Conservation (phyloP, 108 stramenopile species). For the Discostella pseudostelligera region DNA sequence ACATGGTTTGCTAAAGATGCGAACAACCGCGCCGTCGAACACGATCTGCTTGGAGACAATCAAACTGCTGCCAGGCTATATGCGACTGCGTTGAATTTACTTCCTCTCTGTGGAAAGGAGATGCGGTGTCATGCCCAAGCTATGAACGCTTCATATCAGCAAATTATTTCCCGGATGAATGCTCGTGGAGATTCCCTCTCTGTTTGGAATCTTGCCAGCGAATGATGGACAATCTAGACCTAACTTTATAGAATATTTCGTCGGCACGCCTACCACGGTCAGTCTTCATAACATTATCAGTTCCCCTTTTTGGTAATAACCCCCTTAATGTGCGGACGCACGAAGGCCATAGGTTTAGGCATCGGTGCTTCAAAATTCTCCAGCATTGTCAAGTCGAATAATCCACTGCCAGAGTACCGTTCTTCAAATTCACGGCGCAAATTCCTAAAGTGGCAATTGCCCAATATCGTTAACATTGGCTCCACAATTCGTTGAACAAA, state of each 20-base stretch:
- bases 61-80: constrained; percentile 19
- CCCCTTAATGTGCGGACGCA: constrained; percentile 37
- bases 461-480: constrained; percentile 44
- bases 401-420: neutral
- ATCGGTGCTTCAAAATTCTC: constrained; percentile 27
- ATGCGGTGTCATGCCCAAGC: constrained; percentile 20
- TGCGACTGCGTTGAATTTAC: constrained; percentile 37
- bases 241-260: too few relatives aligned
- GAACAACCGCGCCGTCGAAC: constrained; percentile 37
- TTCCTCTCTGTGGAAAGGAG: constrained; percentile 27
- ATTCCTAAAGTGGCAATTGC: constrained; percentile 49
- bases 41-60: constrained; percentile 35
- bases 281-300: too few relatives aligned
- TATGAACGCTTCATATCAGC: constrained; percentile 16
- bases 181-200: constrained; percentile 10
- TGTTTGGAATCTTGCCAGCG: constrained; percentile 7
- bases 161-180: constrained; percentile 9
- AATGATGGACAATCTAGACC: too few relatives aligned
- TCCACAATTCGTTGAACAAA: constrained; percentile 32
- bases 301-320: constrained; percentile 32
- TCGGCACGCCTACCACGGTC: too few relatives aligned
- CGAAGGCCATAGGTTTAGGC: constrained; percentile 27
- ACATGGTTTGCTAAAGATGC: constrained; percentile 45
- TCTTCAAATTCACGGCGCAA: constrained; percentile 12
- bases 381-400: constrained; percentile 19